Percentiles rank a stretch among this genome's conserved stretches.
Evolutionary conservation across 2,329 filamentous ascomycete species (phyloP).

Genomic region (Aspergillus candidus): DNA sequence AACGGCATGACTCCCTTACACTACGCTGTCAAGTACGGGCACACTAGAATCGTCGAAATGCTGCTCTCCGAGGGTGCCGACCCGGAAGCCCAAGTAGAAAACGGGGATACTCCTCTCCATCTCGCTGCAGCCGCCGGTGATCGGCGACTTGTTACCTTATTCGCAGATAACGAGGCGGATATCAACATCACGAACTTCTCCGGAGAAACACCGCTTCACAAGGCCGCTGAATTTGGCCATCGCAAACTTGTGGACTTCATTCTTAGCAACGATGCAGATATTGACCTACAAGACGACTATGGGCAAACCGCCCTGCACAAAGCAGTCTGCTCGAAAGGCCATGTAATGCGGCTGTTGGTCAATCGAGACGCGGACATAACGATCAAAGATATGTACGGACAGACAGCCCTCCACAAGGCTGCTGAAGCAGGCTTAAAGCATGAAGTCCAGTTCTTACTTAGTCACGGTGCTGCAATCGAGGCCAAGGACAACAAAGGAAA

Average conservation of each 20-base stretch:
- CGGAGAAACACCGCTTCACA: slow-evolving; percentile 24
- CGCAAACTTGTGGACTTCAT: slow-evolving; percentile 24
- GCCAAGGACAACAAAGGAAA: slow-evolving; percentile 15
- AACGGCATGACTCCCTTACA: slow-evolving; percentile 18
- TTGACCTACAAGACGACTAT: slow-evolving; percentile 21
- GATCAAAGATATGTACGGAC: slow-evolving; percentile 17
- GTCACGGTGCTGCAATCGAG: slow-evolving; percentile 14
- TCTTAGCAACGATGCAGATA: slow-evolving; percentile 19
- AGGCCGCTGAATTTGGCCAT: slow-evolving; percentile 23
- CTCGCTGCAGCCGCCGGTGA: slow-evolving; percentile 15
- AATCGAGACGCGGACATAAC: slow-evolving; percentile 14
- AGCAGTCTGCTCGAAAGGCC: slow-evolving; percentile 14
- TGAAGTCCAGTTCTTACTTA: slow-evolving; percentile 19
- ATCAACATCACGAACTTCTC: slow-evolving; percentile 21
- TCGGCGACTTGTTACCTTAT: slow-evolving; percentile 12
- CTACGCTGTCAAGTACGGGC: slow-evolving; percentile 16
- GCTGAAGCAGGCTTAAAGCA: slow-evolving; percentile 15
- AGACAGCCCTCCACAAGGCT: slow-evolving; percentile 20
- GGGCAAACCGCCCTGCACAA: slow-evolving; percentile 17
- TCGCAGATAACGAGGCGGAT: slow-evolving; percentile 20
- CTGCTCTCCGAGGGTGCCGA: slow-evolving; percentile 21
- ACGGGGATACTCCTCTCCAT: slow-evolving; percentile 21
- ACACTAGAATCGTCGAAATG: slow-evolving; percentile 19
- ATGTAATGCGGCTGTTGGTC: slow-evolving; percentile 18
- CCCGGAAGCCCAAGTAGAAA: slow-evolving; percentile 18